Percentiles rank a stretch among this genome's conserved stretches.
phyloP scores from a whole-genome alignment of 306 rosid species.

The Prinsepia uniflora region DNA sequence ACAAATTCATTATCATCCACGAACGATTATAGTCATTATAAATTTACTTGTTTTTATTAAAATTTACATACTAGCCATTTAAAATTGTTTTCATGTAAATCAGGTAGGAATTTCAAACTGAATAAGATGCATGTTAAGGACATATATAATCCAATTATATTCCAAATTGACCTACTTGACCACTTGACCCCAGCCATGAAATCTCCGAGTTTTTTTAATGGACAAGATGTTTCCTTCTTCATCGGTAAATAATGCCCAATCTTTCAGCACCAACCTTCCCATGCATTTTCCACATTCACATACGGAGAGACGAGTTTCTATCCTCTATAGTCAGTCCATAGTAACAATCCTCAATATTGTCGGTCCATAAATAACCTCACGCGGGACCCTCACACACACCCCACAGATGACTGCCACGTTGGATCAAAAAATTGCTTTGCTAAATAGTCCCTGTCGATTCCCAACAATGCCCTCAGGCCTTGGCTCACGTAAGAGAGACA shows the following conservation, averaged over 20 bases:
- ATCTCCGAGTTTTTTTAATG: not conserved
- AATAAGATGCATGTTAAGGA: too few relatives aligned
- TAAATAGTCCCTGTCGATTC: not conserved
- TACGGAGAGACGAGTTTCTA: too few relatives aligned
- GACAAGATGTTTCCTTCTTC: not conserved
- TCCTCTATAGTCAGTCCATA: too few relatives aligned
- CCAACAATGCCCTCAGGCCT: not conserved
- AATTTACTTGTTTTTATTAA: too few relatives aligned
- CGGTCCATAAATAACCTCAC: not conserved
- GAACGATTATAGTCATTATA: too few relatives aligned
- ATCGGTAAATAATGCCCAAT: not conserved
- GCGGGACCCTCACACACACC: not conserved
- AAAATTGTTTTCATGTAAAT: not conserved
- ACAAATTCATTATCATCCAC: too few relatives aligned
- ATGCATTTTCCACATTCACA: too few relatives aligned
- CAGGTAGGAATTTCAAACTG: too few relatives aligned
- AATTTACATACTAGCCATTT: too few relatives aligned
- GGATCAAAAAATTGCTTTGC: not conserved
- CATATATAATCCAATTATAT: too few relatives aligned
- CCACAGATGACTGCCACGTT: not conserved
- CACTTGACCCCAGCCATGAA: not conserved
- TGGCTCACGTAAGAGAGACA: not conserved
- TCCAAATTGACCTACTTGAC: too few relatives aligned
- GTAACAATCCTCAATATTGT: not conserved
- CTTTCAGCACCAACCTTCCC: too few relatives aligned